Conservation (phyloP, 177 flowering plant genomes). For the Telopea speciosissima region DNA sequence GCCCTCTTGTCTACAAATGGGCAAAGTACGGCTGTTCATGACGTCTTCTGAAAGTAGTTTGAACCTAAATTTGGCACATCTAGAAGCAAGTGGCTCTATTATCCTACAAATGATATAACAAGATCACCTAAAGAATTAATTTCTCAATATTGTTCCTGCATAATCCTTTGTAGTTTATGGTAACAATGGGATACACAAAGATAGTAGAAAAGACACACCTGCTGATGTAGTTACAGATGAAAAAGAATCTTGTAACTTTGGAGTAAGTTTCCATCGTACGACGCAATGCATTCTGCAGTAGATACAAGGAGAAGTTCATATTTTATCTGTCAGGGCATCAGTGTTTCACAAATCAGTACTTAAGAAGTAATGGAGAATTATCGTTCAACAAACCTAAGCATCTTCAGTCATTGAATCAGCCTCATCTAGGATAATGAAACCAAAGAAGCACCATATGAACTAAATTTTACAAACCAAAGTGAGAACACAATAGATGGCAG, state of each 20-base stretch:
- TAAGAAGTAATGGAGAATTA: neutral
- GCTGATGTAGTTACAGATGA: conserved; percentile 95
- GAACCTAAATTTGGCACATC: conserved; percentile 99
- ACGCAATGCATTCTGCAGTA: conserved; percentile 77
- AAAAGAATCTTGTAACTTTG: conserved; percentile 91
- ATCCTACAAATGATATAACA: conserved; percentile 41
- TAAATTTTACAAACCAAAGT: conserved; percentile 3
- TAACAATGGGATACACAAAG: neutral
- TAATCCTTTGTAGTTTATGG: neutral
- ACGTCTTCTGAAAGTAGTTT: conserved; percentile 89
- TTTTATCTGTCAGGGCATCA: neutral
- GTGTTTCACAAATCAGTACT: neutral
- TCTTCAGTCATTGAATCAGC: conserved; percentile 99
- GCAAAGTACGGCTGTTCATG: conserved; percentile 67
- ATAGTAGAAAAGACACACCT: conserved; percentile 38
- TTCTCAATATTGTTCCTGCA: neutral
- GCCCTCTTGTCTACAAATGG: conserved; percentile 81
- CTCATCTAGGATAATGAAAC: conserved; percentile 66
- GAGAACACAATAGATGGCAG: neutral
- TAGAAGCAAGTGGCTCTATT: conserved; percentile 97
- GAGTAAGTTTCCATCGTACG: conserved; percentile 99
- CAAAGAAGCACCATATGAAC: too few relatives aligned
- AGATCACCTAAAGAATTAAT: neutral
- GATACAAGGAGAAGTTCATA: neutral
- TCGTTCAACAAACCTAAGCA: conserved; percentile 67